Conservation (phyloP, 2,329 filamentous ascomycete species). For the Cercospora zeina region DNA sequence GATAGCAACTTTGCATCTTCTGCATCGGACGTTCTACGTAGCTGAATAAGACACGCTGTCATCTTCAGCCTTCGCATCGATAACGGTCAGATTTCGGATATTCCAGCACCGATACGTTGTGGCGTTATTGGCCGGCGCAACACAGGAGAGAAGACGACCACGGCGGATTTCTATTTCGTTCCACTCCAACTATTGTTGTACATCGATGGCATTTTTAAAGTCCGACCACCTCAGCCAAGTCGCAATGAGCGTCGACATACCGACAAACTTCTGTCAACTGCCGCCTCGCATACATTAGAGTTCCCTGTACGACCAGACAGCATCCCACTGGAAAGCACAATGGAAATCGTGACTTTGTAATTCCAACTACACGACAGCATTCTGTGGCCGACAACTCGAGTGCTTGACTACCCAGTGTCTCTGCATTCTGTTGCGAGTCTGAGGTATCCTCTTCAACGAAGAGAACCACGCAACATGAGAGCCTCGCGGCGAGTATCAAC, state of each 20-base stretch:
- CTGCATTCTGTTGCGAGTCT: not conserved
- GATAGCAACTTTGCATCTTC: not conserved
- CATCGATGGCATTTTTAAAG: not conserved
- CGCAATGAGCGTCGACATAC: not conserved
- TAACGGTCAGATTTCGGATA: not conserved
- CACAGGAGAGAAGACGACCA: not conserved
- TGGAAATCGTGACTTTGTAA: too few relatives aligned
- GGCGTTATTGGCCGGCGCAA: not conserved
- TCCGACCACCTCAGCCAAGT: not conserved
- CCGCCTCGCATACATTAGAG: not conserved
- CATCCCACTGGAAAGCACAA: too few relatives aligned
- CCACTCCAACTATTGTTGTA: not conserved
- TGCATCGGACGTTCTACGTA: not conserved
- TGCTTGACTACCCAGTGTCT: not conserved
- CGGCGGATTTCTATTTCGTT: not conserved
- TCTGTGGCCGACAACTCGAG: too few relatives aligned
- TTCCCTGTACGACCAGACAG: not conserved
- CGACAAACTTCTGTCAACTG: not conserved
- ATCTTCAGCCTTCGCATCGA: constrained; percentile 4
- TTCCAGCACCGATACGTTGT: not conserved
- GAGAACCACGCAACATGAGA: too few relatives aligned
- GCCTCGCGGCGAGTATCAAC: too few relatives aligned
- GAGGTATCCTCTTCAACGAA: too few relatives aligned
- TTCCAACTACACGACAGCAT: too few relatives aligned
- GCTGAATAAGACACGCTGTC: constrained; percentile 8